Base-by-base conservation (phyloP, 768 basidiomycete genomes). In the Suillus plorans region DNA sequence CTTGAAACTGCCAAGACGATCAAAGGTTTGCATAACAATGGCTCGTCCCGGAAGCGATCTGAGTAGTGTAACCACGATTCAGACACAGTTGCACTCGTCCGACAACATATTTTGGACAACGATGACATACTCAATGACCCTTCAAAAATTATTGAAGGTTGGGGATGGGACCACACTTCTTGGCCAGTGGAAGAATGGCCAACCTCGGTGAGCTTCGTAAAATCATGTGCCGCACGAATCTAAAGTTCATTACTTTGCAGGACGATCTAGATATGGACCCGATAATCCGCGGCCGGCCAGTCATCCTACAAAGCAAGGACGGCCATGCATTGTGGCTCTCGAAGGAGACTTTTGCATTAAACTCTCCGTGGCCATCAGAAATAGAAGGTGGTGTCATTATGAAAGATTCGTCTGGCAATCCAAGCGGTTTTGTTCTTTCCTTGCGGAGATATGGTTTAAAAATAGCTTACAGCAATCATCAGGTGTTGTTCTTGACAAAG, bases 281-380 rank as follows among this genome's bases (percentile, higher is more conserved):
- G 6, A 69, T 91, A 6, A 80, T 96, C 22, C 78, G 78, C 53
- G 89, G 87, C 25, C 84, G 92, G 16, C 88, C 87, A 0, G 86
- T 97, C 47, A 80, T 91, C 18, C 81, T 97, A 20, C 89, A 91
- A 68, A 87, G 93, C 72, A 92, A 95, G 65, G 95, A 97, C 74
- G 89, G 89, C 7, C 95, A 97, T 76, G 94, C 92, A 0, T 79
- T 92, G 7, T 97, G 95, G 95, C 86, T 94, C 14, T 94, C 92
- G 5, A 79, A 80, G 5, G 82, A 76, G 53, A 85, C 88, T 3
- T 77, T 96, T 4, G 77, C 82, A 63, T 68, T 70, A 1, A 88
- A 90, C 69, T 76, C 80, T 10, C 85, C 88, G 18, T 81, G 94
- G 28, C 92, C 95, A 2, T 79, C 84, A 8, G 71, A 78, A 28